Conservation (phyloP, 768 basidiomycete genomes). For the Lentinula raphanica region DNA sequence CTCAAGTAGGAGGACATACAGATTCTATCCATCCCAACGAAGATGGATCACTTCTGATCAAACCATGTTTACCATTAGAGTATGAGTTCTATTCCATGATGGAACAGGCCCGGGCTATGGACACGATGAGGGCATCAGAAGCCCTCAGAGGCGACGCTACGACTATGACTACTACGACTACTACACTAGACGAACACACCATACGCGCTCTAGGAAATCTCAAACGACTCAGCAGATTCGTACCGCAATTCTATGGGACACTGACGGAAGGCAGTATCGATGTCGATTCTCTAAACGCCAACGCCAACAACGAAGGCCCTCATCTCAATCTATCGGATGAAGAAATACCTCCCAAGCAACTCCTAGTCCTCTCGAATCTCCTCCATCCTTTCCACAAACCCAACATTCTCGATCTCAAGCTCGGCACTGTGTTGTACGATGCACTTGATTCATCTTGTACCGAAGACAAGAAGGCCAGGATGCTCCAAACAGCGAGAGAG, state of each 20-base stretch:
- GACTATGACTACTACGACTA: too few relatives aligned
- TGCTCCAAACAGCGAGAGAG: conserved; percentile 62
- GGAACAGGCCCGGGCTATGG: neutral
- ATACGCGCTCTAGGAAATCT: conserved; percentile 13
- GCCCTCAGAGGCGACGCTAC: too few relatives aligned
- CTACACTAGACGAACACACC: neutral
- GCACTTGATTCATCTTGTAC: conserved; percentile 36
- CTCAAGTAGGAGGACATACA: conserved; percentile 80
- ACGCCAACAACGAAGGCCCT: conserved; percentile 6
- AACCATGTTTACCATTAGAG: conserved; percentile 63
- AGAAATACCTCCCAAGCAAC: conserved; percentile 36
- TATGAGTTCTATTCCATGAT: conserved; percentile 54
- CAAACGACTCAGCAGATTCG: conserved; percentile 47
- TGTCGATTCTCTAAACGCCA: conserved; percentile 24
- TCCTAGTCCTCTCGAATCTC: conserved; percentile 83
- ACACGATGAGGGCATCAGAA: conserved; percentile 21
- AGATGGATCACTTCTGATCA: conserved; percentile 77
- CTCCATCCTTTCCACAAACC: conserved; percentile 69
- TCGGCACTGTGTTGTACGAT: conserved; percentile 87
- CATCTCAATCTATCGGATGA: too few relatives aligned
- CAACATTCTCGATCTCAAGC: conserved; percentile 88
- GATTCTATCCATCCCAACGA: conserved; percentile 60
- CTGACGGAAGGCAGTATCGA: conserved; percentile 66
- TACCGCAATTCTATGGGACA: conserved; percentile 77
- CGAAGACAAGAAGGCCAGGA: conserved; percentile 72